phyloP scores from a whole-genome alignment of 2,329 filamentous ascomycete species.

The Graphilbum fragrans region DNA sequence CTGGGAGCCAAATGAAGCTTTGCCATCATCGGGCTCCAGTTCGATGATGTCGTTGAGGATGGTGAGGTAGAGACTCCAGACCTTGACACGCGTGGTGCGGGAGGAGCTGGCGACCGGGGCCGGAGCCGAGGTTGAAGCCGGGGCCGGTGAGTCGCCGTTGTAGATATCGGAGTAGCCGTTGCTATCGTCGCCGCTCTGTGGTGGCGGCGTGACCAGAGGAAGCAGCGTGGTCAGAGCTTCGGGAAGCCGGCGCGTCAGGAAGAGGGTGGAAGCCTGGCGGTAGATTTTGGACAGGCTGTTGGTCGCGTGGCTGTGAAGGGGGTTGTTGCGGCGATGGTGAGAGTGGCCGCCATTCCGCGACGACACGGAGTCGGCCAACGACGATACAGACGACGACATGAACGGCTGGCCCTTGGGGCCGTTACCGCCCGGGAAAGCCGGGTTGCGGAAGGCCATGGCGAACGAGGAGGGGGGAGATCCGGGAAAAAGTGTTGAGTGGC shows the following conservation, averaged over 20 bases:
- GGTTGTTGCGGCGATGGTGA: constrained; percentile 20
- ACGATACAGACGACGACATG: constrained; percentile 44
- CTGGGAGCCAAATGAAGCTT: constrained; percentile 71
- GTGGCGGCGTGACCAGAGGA: constrained; percentile 58
- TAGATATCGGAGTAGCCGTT: constrained; percentile 6
- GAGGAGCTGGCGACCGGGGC: constrained; percentile 73
- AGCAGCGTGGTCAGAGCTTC: constrained; percentile 80
- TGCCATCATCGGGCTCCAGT: constrained; percentile 80
- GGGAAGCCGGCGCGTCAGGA: constrained; percentile 82
- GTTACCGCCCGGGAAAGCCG: constrained; percentile 34
- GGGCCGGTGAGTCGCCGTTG: constrained; percentile 18
- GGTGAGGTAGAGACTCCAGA: constrained; percentile 95
- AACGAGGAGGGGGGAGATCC: constrained; percentile 24
- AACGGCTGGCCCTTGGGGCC: constrained; percentile 11
- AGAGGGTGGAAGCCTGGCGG: constrained; percentile 85
- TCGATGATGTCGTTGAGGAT: constrained; percentile 86
- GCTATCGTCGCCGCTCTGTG: constrained; percentile 29
- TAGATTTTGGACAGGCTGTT: constrained; percentile 77
- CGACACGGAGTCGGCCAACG: constrained; percentile 49
- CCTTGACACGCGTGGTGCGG: constrained; percentile 75
- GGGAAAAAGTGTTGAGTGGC: too few relatives aligned
- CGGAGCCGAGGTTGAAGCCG: constrained; percentile 32
- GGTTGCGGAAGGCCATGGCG: constrained; percentile 27
- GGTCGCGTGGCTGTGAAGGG: constrained; percentile 2
- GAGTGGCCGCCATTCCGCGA: constrained; percentile 36